Conservation (phyloP, 805 yeast genomes). For the Clavispora phyllophila region DNA sequence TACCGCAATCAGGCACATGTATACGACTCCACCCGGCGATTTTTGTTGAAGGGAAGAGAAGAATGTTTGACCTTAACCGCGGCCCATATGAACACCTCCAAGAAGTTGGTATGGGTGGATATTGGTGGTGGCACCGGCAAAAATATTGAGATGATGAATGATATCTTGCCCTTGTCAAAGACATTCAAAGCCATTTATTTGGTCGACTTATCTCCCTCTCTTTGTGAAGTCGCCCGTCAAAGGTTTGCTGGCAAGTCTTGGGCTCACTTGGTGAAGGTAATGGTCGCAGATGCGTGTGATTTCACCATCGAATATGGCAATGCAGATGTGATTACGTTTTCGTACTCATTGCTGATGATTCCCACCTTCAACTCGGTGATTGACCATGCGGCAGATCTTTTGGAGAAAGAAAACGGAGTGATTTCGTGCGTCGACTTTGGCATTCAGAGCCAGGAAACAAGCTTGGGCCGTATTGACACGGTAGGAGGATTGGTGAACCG, state of each 20-base stretch:
- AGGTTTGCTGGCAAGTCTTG: slow-evolving; percentile 42
- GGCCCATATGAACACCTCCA: slow-evolving; percentile 42
- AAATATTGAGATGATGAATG: slow-evolving; percentile 73
- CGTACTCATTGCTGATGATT: slow-evolving; percentile 81
- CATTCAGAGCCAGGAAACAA: slow-evolving; percentile 60
- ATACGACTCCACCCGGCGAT: slow-evolving; percentile 66
- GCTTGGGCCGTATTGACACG: slow-evolving; percentile 65
- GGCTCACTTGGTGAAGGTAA: slow-evolving; percentile 54
- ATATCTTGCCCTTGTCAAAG: slow-evolving; percentile 39
- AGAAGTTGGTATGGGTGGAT: slow-evolving; percentile 62
- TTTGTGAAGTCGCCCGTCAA: slow-evolving; percentile 64
- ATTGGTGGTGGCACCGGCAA: slow-evolving; percentile 87
- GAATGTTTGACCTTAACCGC: slow-evolving; percentile 56
- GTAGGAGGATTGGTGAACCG: slow-evolving; percentile 70
- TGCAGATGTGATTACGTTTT: slow-evolving; percentile 74
- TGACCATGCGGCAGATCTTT: slow-evolving; percentile 54
- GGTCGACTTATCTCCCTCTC: slow-evolving; percentile 72
- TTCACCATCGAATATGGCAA: slow-evolving; percentile 43
- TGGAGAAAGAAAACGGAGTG: slow-evolving; percentile 53
- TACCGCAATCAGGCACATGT: slow-evolving; percentile 73
- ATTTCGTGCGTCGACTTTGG: slow-evolving; percentile 77
- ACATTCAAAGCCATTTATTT: slow-evolving; percentile 64
- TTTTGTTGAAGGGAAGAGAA: slow-evolving; percentile 66
- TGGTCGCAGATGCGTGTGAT: slow-evolving; percentile 72
- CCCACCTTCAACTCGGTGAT: slow-evolving; percentile 76